Percentiles rank a stretch among this genome's conserved stretches.
Evolutionary conservation across 1,284 basidiomycete genomes (phyloP).

Genomic region (Entoloma clypeatum): DNA sequence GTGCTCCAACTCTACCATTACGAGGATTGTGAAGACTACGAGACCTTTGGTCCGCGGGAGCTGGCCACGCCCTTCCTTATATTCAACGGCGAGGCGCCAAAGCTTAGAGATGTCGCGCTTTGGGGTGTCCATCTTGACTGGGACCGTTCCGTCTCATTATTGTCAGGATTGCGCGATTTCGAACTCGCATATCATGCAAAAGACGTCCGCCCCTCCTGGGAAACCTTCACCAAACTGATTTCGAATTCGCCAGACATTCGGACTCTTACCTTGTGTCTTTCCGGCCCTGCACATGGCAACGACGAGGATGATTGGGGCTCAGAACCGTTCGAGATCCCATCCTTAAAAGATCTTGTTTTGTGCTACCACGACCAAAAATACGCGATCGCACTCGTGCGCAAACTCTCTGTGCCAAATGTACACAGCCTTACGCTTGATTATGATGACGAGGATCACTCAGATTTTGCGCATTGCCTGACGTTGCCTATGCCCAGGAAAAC

Average conservation of each 20-base stretch:
- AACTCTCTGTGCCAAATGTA: conserved; percentile 47
- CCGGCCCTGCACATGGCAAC: conserved; percentile 45
- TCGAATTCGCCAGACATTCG: conserved; percentile 45
- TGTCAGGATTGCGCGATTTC: conserved; percentile 42
- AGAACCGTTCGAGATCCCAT: conserved; percentile 41
- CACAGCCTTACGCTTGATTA: conserved; percentile 48
- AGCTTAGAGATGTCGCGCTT: conserved; percentile 41
- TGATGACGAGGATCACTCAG: conserved; percentile 45
- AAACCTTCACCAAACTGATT: conserved; percentile 46
- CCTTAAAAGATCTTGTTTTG: conserved; percentile 45
- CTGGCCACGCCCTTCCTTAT: conserved; percentile 37
- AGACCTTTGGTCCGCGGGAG: conserved; percentile 34
- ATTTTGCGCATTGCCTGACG: conserved; percentile 41
- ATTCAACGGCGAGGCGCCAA: conserved; percentile 55
- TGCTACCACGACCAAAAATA: conserved; percentile 43
- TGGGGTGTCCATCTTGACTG: conserved; percentile 68
- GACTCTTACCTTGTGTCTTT: conserved; percentile 44
- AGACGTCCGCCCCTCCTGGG: conserved; percentile 54
- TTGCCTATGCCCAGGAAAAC: conserved; percentile 30
- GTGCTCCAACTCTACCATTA: conserved; percentile 48
- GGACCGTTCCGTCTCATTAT: conserved; percentile 40
- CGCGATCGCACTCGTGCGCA: conserved; percentile 43
- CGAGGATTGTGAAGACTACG: conserved; percentile 41
- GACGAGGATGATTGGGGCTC: conserved; percentile 28
- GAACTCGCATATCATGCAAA: conserved; percentile 55